phyloP scores from a whole-genome alignment of 768 basidiomycete species.

The Mycena pura region DNA sequence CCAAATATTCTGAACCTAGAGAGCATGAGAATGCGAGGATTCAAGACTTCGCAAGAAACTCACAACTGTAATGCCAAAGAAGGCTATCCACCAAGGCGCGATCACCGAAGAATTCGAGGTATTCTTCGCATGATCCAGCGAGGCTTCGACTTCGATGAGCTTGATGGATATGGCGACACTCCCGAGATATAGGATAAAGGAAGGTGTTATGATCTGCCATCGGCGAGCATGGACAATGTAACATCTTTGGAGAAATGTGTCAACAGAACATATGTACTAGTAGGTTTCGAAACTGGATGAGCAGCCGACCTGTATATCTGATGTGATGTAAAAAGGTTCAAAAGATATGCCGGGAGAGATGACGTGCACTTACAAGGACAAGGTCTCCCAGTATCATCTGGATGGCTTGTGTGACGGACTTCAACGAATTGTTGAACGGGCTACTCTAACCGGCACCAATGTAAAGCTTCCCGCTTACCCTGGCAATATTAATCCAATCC shows the following conservation, averaged over 20 bases:
- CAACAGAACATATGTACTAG: no score
- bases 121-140: neutral
- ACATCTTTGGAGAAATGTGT: neutral
- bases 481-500: conserved; percentile 3
- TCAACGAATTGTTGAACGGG: neutral
- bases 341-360: no score
- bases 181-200: conserved; percentile 2
- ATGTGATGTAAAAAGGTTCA: neutral
- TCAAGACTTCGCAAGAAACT: no score
- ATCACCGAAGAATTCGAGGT: neutral
- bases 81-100: neutral
- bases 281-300: neutral
- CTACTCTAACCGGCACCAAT: neutral
- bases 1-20: conserved; percentile 2
- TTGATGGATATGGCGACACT: conserved; percentile 3
- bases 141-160: neutral
- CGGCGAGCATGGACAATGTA: conserved; percentile 2
- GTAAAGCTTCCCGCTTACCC: neutral
- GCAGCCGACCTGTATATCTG: conserved; percentile 4
- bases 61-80: neutral
- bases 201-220: conserved; percentile 4
- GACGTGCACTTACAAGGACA: conserved; percentile 6
- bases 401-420: neutral
- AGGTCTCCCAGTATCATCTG: neutral
- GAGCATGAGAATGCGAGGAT: neutral